Conservation (phyloP, 495 filamentous ascomycete species). For the Penicillium soppii region DNA sequence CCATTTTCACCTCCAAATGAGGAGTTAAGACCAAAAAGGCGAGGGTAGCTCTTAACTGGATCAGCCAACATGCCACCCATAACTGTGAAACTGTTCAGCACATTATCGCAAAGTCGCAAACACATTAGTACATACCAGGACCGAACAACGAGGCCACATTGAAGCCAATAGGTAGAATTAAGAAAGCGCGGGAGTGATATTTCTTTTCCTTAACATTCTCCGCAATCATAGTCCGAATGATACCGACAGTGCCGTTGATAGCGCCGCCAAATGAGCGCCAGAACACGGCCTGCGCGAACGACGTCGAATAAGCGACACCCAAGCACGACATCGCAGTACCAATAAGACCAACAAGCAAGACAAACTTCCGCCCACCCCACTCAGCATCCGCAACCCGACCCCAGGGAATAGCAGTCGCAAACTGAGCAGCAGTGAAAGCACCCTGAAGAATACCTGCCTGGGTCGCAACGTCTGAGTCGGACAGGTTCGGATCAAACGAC, state of each 20-base stretch:
- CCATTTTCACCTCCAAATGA: slow-evolving; percentile 51
- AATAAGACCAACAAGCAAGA: slow-evolving; percentile 70
- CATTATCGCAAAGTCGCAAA: background rate
- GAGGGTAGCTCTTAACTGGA: slow-evolving; percentile 67
- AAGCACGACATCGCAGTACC: slow-evolving; percentile 71
- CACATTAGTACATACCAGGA: slow-evolving; percentile 44
- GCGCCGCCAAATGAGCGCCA: slow-evolving; percentile 74
- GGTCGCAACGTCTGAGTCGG: slow-evolving; percentile 67
- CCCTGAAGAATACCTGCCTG: slow-evolving; percentile 79
- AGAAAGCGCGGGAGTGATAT: slow-evolving; percentile 65
- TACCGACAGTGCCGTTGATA: slow-evolving; percentile 80
- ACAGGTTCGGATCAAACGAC: slow-evolving; percentile 64
- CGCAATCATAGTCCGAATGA: slow-evolving; percentile 78
- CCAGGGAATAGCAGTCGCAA: slow-evolving; percentile 83
- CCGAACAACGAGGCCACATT: slow-evolving; percentile 78
- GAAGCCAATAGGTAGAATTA: slow-evolving; percentile 72
- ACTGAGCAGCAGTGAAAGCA: slow-evolving; percentile 79
- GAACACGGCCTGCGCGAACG: slow-evolving; percentile 68
- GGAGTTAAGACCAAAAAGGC: slow-evolving; percentile 59
- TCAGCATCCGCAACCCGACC: slow-evolving; percentile 72
- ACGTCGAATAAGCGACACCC: slow-evolving; percentile 77
- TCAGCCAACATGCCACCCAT: slow-evolving; percentile 74
- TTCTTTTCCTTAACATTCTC: slow-evolving; percentile 75
- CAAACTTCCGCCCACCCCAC: slow-evolving; percentile 69
- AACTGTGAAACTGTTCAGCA: slow-evolving; percentile 28